Percentiles rank a stretch among this genome's conserved stretches.
Evolutionary conservation across 768 basidiomycete species (phyloP).

Genomic region (Dioszegia crocea): DNA sequence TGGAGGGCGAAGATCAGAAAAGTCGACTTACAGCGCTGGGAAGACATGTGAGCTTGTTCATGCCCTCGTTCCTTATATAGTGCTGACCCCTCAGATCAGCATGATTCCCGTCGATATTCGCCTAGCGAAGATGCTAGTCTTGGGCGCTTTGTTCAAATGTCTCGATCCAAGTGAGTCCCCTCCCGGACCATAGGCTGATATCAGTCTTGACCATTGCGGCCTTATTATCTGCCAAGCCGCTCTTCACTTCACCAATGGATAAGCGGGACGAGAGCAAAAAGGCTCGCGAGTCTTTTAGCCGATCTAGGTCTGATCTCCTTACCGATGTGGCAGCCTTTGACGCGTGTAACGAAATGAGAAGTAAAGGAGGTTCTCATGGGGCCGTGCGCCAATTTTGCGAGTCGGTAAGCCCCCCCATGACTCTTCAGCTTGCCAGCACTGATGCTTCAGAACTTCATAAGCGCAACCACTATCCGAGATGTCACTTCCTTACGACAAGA

Average conservation of each 20-base stretch:
- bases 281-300: slow-evolving; percentile 69
- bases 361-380: slow-evolving; percentile 57
- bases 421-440: too few species aligned
- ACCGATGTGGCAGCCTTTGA: slow-evolving; percentile 76
- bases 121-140: slow-evolving; percentile 87
- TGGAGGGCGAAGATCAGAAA: slow-evolving; percentile 56
- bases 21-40: slow-evolving; percentile 72
- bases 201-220: slow-evolving; percentile 74
- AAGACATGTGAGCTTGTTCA: slow-evolving; percentile 59
- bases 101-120: slow-evolving; percentile 83
- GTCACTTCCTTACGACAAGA: slow-evolving; percentile 73
- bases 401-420: too few species aligned
- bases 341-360: slow-evolving; percentile 49
- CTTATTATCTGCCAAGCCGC: slow-evolving; percentile 75
- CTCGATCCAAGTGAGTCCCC: slow-evolving; percentile 57
- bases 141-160: slow-evolving; percentile 78
- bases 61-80: too few species aligned
- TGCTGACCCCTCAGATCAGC: slow-evolving; percentile 54
- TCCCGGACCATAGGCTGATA: not conserved
- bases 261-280: slow-evolving; percentile 72
- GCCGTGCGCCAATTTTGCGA: slow-evolving; percentile 65
- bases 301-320: slow-evolving; percentile 74
- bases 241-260: slow-evolving; percentile 77
- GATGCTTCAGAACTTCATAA: slow-evolving; percentile 71
- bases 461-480: slow-evolving; percentile 66